Evolutionary conservation across 176 grass and related monocot species (phyloP).

Genomic region (Elaeis guineensis): DNA sequence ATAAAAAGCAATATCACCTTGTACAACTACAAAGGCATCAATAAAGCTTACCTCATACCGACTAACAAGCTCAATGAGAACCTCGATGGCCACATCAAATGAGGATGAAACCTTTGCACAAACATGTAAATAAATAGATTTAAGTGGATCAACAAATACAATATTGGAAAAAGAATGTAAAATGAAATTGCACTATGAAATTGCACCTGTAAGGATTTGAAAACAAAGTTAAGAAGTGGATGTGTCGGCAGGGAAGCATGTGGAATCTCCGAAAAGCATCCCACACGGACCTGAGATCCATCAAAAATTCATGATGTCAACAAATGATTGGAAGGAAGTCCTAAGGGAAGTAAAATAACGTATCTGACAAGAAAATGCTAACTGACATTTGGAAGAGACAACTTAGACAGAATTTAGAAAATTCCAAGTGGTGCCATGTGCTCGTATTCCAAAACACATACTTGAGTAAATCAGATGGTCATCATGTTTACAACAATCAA

Average conservation of each 20-base stretch:
- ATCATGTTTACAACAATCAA: too few species aligned
- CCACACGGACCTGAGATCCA: slow-evolving; percentile 49
- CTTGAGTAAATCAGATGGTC: too few species aligned
- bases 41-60: slow-evolving; percentile 64
- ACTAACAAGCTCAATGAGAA: slow-evolving; percentile 81
- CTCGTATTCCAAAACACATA: too few species aligned
- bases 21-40: background rate
- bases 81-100: slow-evolving; percentile 88
- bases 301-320: background rate
- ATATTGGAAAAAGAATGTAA: background rate
- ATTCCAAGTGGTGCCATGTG: too few species aligned
- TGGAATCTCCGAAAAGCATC: slow-evolving; percentile 68
- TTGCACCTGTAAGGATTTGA: slow-evolving; percentile 89
- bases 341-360: too few species aligned
- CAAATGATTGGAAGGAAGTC: background rate
- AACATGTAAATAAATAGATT: slow-evolving; percentile 22
- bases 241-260: slow-evolving; percentile 34
- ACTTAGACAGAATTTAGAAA: too few species aligned
- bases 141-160: slow-evolving; percentile 21
- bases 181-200: slow-evolving; percentile 2
- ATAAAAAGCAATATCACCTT: too few species aligned
- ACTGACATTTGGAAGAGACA: background rate
- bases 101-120: slow-evolving; percentile 52
- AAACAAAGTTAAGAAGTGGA: slow-evolving; percentile 74
- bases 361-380: too few species aligned